Evolutionary conservation across 2,329 filamentous ascomycete species (phyloP).

Genomic region (Botrytis byssoidea): DNA sequence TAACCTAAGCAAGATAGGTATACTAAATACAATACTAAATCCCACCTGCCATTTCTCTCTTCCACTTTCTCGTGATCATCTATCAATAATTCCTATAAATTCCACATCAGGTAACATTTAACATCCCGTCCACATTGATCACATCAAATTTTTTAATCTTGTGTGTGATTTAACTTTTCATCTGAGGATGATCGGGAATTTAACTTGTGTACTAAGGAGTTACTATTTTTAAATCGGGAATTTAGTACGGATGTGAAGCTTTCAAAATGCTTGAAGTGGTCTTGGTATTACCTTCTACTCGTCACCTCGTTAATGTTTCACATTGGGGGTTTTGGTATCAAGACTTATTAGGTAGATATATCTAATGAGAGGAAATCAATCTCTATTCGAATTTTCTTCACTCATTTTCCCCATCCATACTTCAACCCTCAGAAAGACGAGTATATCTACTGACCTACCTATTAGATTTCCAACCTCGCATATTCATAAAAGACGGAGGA

Average conservation of each 20-base stretch:
- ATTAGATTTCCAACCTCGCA: too few relatives aligned
- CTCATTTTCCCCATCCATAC: too few relatives aligned
- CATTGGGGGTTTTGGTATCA: too few relatives aligned
- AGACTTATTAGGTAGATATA: too few relatives aligned
- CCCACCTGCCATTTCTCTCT: neutral
- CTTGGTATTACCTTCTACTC: neutral
- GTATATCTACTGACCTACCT: too few relatives aligned
- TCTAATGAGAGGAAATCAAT: too few relatives aligned
- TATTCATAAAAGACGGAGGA: too few relatives aligned
- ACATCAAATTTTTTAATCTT: neutral
- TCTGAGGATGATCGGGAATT: accelerated
- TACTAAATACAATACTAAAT: neutral
- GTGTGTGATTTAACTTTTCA: neutral
- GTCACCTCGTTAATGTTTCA: neutral
- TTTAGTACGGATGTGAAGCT: neutral
- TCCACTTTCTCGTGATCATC: neutral
- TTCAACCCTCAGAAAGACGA: too few relatives aligned
- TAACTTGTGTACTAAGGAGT: neutral
- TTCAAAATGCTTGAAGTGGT: neutral
- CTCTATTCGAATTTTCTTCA: too few relatives aligned
- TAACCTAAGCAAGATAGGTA: too few relatives aligned
- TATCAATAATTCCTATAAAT: neutral
- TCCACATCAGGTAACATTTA: too few relatives aligned
- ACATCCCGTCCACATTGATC: neutral
- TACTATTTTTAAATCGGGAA: neutral